phyloP scores from a whole-genome alignment of 2,329 filamentous ascomycete genomes.

The Diaporthe sp. region DNA sequence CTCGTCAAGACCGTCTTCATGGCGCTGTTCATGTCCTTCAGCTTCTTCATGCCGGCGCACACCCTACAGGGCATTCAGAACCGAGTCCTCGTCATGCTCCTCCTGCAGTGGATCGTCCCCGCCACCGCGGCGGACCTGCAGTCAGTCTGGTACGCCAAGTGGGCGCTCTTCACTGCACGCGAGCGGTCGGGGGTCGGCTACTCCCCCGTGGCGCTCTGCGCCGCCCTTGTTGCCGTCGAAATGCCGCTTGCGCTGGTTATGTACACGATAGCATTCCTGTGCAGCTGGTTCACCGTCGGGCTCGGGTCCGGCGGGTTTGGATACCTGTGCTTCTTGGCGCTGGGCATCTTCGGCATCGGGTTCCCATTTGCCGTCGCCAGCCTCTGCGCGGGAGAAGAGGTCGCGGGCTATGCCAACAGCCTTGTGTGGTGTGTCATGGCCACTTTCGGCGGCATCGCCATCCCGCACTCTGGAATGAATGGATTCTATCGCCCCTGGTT shows the following conservation, averaged over 20 bases:
- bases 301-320: neutral
- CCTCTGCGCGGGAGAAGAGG: neutral
- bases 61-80: slow-evolving; percentile 76
- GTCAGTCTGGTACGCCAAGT: slow-evolving; percentile 77
- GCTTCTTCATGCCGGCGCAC: slow-evolving; percentile 67
- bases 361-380: slow-evolving; percentile 4
- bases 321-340: slow-evolving; percentile 1
- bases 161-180: slow-evolving; percentile 75
- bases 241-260: neutral
- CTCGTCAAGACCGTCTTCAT: neutral
- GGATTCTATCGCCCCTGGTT: neutral
- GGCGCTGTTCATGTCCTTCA: slow-evolving; percentile 72
- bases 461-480: neutral
- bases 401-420: neutral
- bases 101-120: slow-evolving; percentile 77
- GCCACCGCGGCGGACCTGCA: slow-evolving; percentile 74
- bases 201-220: slow-evolving; percentile 7
- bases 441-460: neutral
- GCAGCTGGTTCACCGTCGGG: slow-evolving; percentile 9
- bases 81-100: slow-evolving; percentile 77
- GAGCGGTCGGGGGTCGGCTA: slow-evolving; percentile 77
- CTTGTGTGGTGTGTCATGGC: slow-evolving; percentile 15
- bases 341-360: neutral
- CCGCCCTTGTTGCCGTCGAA: neutral
- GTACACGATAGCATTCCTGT: neutral